Conservation (phyloP, 192 early-diverging fungal genomes). For the Coemansia sp. region DNA sequence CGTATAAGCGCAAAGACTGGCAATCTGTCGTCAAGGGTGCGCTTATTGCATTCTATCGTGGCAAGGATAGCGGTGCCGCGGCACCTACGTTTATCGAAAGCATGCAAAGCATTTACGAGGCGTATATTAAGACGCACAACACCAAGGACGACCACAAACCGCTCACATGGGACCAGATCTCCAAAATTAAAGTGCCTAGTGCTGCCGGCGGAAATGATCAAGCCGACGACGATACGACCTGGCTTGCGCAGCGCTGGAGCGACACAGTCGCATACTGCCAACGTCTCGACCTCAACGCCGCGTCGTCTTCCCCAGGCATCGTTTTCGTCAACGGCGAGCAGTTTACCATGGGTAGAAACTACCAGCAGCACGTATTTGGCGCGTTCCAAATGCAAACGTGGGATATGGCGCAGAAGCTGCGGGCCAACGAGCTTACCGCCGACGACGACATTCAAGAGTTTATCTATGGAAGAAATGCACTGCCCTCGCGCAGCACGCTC, state of each 20-base stretch:
- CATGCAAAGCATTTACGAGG: conserved; percentile 21
- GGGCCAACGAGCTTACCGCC: conserved; percentile 54
- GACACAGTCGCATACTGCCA: conserved; percentile 29
- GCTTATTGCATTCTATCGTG: conserved; percentile 17
- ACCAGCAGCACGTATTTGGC: conserved; percentile 54
- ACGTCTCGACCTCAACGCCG: conserved; percentile 38
- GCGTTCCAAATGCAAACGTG: conserved; percentile 56
- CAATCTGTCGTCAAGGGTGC: conserved; percentile 26
- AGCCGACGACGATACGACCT: neutral
- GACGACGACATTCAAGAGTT: conserved; percentile 65
- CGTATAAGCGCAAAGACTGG: conserved; percentile 35
- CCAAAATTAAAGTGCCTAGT: neutral
- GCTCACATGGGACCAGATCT: conserved; percentile 33
- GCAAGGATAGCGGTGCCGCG: neutral
- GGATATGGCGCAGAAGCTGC: conserved; percentile 50
- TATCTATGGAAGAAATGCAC: conserved; percentile 62
- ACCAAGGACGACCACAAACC: conserved; percentile 28
- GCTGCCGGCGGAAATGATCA: too few relatives aligned
- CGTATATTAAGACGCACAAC: conserved; percentile 19
- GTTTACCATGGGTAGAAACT: conserved; percentile 60
- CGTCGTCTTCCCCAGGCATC: conserved; percentile 41
- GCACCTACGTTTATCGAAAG: conserved; percentile 10
- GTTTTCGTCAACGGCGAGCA: conserved; percentile 83
- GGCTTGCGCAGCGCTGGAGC: conserved; percentile 36
- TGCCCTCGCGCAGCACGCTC: conserved; percentile 60